Conservation (phyloP, 2,329 filamentous ascomycete species). For the Penicillium rolfsii region DNA sequence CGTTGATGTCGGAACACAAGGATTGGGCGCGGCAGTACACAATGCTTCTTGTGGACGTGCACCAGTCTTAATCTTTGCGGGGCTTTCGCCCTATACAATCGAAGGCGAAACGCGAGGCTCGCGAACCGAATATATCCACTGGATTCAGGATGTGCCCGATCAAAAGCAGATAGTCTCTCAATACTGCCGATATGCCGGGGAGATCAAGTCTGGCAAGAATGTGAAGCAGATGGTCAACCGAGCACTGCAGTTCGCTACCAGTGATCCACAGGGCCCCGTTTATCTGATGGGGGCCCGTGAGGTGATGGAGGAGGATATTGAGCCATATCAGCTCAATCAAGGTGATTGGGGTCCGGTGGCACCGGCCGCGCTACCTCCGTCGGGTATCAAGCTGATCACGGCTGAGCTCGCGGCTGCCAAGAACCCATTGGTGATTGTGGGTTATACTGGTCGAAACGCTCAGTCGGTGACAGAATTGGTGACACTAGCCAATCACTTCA, state of each 20-base stretch:
- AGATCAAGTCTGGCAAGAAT: slow-evolving; percentile 82
- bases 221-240: slow-evolving; percentile 89
- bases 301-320: slow-evolving; percentile 82
- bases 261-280: slow-evolving; percentile 76
- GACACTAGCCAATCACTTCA: slow-evolving; percentile 51
- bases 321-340: slow-evolving; percentile 70
- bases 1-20: slow-evolving; percentile 81
- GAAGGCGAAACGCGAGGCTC: slow-evolving; percentile 77
- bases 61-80: slow-evolving; percentile 77
- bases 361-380: slow-evolving; percentile 63
- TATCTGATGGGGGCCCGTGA: slow-evolving; percentile 79
- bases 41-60: slow-evolving; percentile 75
- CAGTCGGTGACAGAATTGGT: slow-evolving; percentile 51
- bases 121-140: slow-evolving; percentile 84
- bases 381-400: slow-evolving; percentile 50
- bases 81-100: slow-evolving; percentile 73
- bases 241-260: slow-evolving; percentile 78
- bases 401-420: slow-evolving; percentile 51
- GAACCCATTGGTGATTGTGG: slow-evolving; percentile 54
- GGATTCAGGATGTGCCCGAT: slow-evolving; percentile 82
- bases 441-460: slow-evolving; percentile 54
- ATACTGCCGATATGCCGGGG: slow-evolving; percentile 81
- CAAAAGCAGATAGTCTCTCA: slow-evolving; percentile 79
- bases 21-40: slow-evolving; percentile 75
- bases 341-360: slow-evolving; percentile 71